phyloP scores from a whole-genome alignment of 768 basidiomycete genomes.

The Termitomyces bulborhizus region DNA sequence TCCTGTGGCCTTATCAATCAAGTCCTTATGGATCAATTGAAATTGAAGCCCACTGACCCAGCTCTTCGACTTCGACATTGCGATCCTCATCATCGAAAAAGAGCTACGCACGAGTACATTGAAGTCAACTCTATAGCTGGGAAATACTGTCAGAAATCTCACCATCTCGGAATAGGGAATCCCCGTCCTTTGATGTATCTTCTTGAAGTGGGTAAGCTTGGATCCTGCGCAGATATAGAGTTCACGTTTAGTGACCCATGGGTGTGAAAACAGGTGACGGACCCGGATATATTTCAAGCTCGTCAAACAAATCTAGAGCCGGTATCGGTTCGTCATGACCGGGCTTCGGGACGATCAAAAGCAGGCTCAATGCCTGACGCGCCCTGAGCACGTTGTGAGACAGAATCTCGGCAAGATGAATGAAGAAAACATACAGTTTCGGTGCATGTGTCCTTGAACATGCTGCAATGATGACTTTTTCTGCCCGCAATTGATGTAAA shows the following conservation, averaged over 20 bases:
- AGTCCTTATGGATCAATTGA: background rate
- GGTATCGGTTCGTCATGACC: constrained; percentile 26
- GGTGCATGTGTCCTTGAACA: constrained; percentile 71
- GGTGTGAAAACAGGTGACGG: constrained; percentile 1
- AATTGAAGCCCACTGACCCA: constrained; percentile 41
- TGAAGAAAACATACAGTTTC: constrained; percentile 46
- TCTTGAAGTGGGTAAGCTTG: constrained; percentile 77
- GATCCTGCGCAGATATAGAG: constrained; percentile 39
- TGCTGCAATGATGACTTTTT: constrained; percentile 54
- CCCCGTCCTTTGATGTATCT: constrained; percentile 64
- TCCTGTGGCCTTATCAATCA: constrained; percentile 33
- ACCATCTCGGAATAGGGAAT: constrained; percentile 82
- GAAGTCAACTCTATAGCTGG: background rate
- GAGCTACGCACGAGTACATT: constrained; percentile 27
- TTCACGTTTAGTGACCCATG: background rate
- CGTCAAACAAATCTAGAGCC: constrained; percentile 61
- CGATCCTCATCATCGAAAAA: constrained; percentile 71
- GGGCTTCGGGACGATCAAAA: constrained; percentile 41
- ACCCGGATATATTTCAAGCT: constrained; percentile 74
- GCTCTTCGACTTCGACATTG: constrained; percentile 55
- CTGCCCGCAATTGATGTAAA: constrained; percentile 47
- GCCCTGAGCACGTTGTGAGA: constrained; percentile 43
- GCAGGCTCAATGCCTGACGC: constrained; percentile 60
- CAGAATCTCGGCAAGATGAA: background rate
- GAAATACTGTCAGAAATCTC: background rate